A percentile compares a stretch with the other conserved stretches of the same genome.
These are phyloP conservation scores for Brassica juncea DNA, from an alignment of 345 rosid species.

Conservation along the genomic window DNA sequence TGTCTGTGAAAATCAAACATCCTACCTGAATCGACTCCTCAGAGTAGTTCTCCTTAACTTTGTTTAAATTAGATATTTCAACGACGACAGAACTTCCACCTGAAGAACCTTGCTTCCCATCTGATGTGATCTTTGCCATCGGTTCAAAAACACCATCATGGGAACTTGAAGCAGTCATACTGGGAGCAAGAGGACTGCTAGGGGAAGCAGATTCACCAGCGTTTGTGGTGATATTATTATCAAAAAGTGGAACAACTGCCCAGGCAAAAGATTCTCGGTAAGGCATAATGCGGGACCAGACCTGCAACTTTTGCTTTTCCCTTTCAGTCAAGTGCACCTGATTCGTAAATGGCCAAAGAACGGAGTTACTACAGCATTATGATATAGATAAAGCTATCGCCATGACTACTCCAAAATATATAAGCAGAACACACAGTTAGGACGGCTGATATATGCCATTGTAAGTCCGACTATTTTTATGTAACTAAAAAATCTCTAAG, in stretches of 20 bases:
- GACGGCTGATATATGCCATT: slow-evolving; percentile 13
- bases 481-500: slow-evolving; percentile 13
- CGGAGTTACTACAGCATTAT: slow-evolving; percentile 15
- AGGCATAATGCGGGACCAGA: slow-evolving; percentile 99
- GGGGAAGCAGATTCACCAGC: slow-evolving; percentile 93
- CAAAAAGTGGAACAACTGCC: slow-evolving; percentile 98
- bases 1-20: slow-evolving; percentile 5
- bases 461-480: slow-evolving; percentile 7
- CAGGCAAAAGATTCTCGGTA: slow-evolving; percentile 94
- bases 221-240: slow-evolving; percentile 69
- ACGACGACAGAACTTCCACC: slow-evolving; percentile 83
- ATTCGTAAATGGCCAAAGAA: slow-evolving; percentile 32
- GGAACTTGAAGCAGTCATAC: slow-evolving; percentile 82
- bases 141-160: slow-evolving; percentile 83
- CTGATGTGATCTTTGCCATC: slow-evolving; percentile 77
- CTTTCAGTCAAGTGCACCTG: slow-evolving; percentile 92
- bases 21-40: slow-evolving; percentile 95
- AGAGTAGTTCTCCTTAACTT: slow-evolving; percentile 93
- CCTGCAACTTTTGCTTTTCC: slow-evolving; percentile 95
- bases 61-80: slow-evolving; percentile 92
- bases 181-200: slow-evolving; percentile 92
- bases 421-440: slow-evolving; percentile 16
- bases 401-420: slow-evolving; percentile 10
- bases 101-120: slow-evolving; percentile 80
- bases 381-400: neutral